These are phyloP conservation scores for Keqinozyma sinolaborantium DNA, from an alignment of 1,139 yeast genomes.

Conservation along the genomic window DNA sequence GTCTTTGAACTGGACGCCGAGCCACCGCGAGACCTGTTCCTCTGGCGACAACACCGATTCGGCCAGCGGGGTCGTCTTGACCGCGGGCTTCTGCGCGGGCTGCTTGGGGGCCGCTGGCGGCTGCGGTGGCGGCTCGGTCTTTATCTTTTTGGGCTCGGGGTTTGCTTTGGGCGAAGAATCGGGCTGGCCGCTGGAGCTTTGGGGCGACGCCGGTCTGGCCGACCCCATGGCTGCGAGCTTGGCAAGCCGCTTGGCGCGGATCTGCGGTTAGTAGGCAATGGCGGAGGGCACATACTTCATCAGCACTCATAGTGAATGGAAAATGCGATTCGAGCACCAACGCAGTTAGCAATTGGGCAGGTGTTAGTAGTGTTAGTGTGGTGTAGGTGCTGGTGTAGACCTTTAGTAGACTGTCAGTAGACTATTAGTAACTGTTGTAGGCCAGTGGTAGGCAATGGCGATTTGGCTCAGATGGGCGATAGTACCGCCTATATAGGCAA, in stretches of 20 bases:
- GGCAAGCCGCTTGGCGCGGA: slow-evolving; percentile 58
- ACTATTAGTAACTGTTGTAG: too few relatives aligned
- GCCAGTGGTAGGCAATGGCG: too few relatives aligned
- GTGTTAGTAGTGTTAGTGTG: too few relatives aligned
- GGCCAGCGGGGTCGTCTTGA: slow-evolving; percentile 3
- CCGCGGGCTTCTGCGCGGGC: slow-evolving; percentile 1
- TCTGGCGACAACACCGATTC: slow-evolving; percentile 9
- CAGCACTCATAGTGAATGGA: slow-evolving; percentile 14
- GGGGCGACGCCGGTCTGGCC: slow-evolving; percentile 1
- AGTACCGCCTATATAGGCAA: slow-evolving; percentile 3
- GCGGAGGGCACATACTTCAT: slow-evolving; percentile 17
- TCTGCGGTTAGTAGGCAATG: slow-evolving; percentile 27
- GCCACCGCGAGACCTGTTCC: slow-evolving; percentile 26
- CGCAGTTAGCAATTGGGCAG: too few relatives aligned
- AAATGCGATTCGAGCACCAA: not conserved
- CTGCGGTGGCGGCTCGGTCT: slow-evolving; percentile 1
- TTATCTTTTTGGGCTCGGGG: slow-evolving; percentile 1
- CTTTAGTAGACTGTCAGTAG: too few relatives aligned
- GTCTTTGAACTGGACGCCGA: slow-evolving; percentile 26
- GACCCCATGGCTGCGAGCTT: slow-evolving; percentile 30
- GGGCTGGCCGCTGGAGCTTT: slow-evolving; percentile 1
- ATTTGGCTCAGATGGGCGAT: too few relatives aligned
- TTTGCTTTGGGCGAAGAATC: not conserved
- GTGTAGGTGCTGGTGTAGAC: too few relatives aligned
- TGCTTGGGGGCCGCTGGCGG: slow-evolving; percentile 3